Base-by-base conservation (phyloP, 495 filamentous ascomycete species). In the Bathelium albidoporum region DNA sequence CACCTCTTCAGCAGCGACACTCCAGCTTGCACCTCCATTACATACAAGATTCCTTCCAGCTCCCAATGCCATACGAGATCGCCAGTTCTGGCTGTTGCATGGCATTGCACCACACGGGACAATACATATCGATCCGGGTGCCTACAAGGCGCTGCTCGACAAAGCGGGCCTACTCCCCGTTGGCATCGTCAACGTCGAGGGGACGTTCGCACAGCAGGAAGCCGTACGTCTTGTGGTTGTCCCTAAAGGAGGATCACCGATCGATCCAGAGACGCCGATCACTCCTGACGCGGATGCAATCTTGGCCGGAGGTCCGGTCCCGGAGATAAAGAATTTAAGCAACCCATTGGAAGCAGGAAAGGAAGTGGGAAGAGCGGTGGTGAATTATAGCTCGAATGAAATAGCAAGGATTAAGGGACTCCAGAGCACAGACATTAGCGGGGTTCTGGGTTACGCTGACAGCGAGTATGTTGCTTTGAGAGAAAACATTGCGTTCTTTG, bases 21-120 rank as follows among this genome's bases (percentile, higher is more conserved):
- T 43, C 61, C 61, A 59, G 5, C 49, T 55, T 7, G 20, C 58
- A 20, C 77, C 81, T 16, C 92, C 92, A 0, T 79, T 96, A 0
- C 94, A 98, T 68, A 98, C 94, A 16, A 86, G 94, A 61, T 98
- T 98, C 76, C 81, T 96, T 18, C 90, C 91, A 3, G 90, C 89
- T n/a, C 80, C 83, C 0, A 83, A 89, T 28, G 90, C 93, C 0
- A 91, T 98, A 29, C 86, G 90, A 44, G 94, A 96, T 68, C 87
- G 91, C 55, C 89, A 91, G 68, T 97, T 98, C 80, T 97, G 95
- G 94, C 84, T 98, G 58, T 85, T 97, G 0, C 89, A 98, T 70
- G 94, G 94, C 29, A 83, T 97, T n/a, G 86, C 87, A 2, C 89
- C 95, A 2, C 90, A 94, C 66, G 94, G 94, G 1, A 96, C 87